Conservation (phyloP, 1,284 basidiomycete genomes). For the Ceratobasidium sp. region DNA sequence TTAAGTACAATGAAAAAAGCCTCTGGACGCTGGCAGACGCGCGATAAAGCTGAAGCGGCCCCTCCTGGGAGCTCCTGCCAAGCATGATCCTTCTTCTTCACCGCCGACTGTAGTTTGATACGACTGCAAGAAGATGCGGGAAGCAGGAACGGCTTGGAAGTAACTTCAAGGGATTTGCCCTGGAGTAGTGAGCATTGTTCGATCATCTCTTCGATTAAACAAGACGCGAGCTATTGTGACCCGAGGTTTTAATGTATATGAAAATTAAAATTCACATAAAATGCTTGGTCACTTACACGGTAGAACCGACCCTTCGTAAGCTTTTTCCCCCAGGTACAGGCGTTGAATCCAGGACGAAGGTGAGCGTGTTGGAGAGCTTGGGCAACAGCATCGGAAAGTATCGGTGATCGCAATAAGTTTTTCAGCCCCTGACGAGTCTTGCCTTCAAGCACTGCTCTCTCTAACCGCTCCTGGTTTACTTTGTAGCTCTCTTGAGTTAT, state of each 20-base stretch:
- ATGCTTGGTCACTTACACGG: not conserved
- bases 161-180: not conserved
- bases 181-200: not conserved
- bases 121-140: not conserved
- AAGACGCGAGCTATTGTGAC: not conserved
- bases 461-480: not conserved
- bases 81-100: not conserved
- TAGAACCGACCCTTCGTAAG: constrained; percentile 7
- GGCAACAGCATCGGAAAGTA: not conserved
- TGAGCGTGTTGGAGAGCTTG: not conserved
- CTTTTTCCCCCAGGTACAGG: constrained; percentile 2
- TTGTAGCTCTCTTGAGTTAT: not conserved
- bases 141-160: not conserved
- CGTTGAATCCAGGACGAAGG: constrained; percentile 1
- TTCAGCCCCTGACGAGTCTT: not conserved
- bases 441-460: not conserved
- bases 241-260: too few species aligned
- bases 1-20: not conserved
- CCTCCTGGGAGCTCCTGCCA: not conserved
- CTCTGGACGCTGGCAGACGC: not conserved
- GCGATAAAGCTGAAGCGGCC: not conserved
- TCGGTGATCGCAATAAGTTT: not conserved
- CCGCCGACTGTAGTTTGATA: not conserved
- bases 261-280: not conserved
- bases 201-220: not conserved